Evolutionary conservation across 2,329 filamentous ascomycete genomes (phyloP), one percentile per base, ranked within the genome.

Genomic region (Nothophaeocryptopus gaeumannii): DNA sequence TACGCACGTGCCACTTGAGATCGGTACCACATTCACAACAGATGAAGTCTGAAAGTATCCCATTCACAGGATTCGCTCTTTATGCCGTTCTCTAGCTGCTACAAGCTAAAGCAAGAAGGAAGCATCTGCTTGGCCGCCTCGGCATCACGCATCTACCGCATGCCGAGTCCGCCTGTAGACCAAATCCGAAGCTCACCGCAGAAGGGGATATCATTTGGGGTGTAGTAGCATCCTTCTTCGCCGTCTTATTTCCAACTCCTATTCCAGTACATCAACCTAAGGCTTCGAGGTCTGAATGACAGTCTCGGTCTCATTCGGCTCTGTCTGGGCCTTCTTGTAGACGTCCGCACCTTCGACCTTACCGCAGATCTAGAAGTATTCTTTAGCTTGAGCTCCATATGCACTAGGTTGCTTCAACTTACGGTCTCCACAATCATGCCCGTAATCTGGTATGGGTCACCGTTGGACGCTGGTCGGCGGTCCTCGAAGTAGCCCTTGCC

Each of bases 401-500:
- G n/a, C n/a, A n/a, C n/a, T n/a, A n/a, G n/a, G n/a, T n/a, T n/a
- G n/a, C n/a, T 15, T 33, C 11, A 26, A 57, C 63, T 66, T 53
- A 68, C 66, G 50, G 85, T 88, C 73, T 89, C 85, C 70, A 88
- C 86, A 56, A 91, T 84, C 66, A 89, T 88, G 72, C 84, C 86
- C 56, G 88, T 85, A 66, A 85, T 88, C 74, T 89, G 87, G 76
- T 95, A 93, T 54, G 88, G 88, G 72, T 91, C 88, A 58, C 84
- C 89, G 72, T 93, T 95, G 67, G 87, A 92, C 49, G 90, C 90
- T 50, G 75, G 75, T 58, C 75, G 70, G 57, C 75, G 74, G 67
- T 78, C 75, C 73, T 96, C 90, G 61, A 96, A 96, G 82, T 96
- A 96, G 58, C 91, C 91, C 77, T 87, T 93, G 72, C 89, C 89